Percentiles rank a stretch among this genome's conserved stretches.
These are phyloP conservation scores for Penicillium sp. DNA, from an alignment of 2,329 filamentous ascomycete genomes.

Conservation along the genomic window DNA sequence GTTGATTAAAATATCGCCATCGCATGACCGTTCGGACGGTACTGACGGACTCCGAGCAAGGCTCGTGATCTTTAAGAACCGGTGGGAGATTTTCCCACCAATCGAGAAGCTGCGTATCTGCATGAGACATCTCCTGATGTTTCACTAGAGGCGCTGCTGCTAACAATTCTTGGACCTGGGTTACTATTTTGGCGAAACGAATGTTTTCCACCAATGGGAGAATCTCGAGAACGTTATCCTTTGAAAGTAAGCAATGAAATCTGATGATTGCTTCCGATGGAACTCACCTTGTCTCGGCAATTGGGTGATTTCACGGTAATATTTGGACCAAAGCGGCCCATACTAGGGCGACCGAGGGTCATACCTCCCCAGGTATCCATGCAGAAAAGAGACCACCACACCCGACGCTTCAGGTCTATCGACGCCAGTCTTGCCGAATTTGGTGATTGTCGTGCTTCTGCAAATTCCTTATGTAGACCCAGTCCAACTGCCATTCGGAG, in stretches of 20 bases:
- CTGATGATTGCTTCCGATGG: conserved; percentile 31
- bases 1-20: conserved; percentile 76
- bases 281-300: conserved; percentile 41
- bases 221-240: conserved; percentile 62
- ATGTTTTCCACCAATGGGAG: conserved; percentile 73
- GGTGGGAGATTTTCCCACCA: conserved; percentile 72
- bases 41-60: conserved; percentile 67
- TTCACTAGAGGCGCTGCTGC: conserved; percentile 66
- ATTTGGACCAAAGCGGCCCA: conserved; percentile 65
- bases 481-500: conserved; percentile 72
- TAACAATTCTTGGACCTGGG: conserved; percentile 72
- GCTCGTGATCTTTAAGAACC: conserved; percentile 62
- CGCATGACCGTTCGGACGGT: conserved; percentile 73
- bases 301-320: conserved; percentile 65
- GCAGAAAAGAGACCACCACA: conserved; percentile 74
- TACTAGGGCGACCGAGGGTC: conserved; percentile 67
- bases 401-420: conserved; percentile 62
- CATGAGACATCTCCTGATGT: conserved; percentile 62
- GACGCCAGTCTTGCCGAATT: conserved; percentile 50
- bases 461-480: conserved; percentile 66
- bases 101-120: conserved; percentile 66
- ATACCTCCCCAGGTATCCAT: conserved; percentile 72
- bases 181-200: conserved; percentile 75
- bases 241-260: conserved; percentile 16
- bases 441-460: conserved; percentile 43